phyloP scores from a whole-genome alignment of 2,329 filamentous ascomycete species.

The Cladosporium halotolerans region DNA sequence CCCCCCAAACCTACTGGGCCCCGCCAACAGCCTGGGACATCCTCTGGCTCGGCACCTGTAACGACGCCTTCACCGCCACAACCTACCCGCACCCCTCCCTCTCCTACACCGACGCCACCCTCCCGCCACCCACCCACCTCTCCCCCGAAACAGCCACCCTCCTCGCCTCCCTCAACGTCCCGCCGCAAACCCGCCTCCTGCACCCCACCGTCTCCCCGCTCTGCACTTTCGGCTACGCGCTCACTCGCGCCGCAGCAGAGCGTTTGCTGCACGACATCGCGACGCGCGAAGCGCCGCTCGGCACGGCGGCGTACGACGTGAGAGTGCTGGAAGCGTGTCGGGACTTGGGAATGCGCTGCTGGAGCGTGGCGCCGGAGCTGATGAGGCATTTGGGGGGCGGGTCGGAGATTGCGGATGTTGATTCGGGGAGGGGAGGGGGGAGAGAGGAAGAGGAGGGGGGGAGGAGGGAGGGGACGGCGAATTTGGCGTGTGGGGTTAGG shows the following conservation, averaged over 20 bases:
- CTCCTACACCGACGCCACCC: slow-evolving; percentile 29
- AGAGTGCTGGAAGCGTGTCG: slow-evolving; percentile 34
- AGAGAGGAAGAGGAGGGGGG: slow-evolving; percentile 3
- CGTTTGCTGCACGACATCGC: slow-evolving; percentile 34
- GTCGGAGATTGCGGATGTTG: slow-evolving; percentile 33
- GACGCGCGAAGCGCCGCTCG: slow-evolving; percentile 21
- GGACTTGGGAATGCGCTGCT: slow-evolving; percentile 31
- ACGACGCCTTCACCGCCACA: slow-evolving; percentile 32
- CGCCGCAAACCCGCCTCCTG: slow-evolving; percentile 32
- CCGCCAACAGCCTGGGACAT: slow-evolving; percentile 33
- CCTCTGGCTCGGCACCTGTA: slow-evolving; percentile 38
- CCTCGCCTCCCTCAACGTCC: slow-evolving; percentile 32
- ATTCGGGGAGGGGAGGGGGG: slow-evolving; percentile 10
- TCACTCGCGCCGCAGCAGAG: slow-evolving; percentile 33
- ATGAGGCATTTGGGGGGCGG: slow-evolving; percentile 34
- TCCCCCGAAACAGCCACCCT: slow-evolving; percentile 33
- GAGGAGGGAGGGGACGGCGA: slow-evolving; percentile 18
- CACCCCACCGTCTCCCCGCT: slow-evolving; percentile 39
- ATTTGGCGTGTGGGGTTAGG: slow-evolving; percentile 34
- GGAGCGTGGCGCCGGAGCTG: slow-evolving; percentile 33
- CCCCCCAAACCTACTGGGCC: slow-evolving; percentile 34
- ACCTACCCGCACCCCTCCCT: slow-evolving; percentile 30
- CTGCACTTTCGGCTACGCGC: slow-evolving; percentile 41
- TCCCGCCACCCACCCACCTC: slow-evolving; percentile 32
- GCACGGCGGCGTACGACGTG: slow-evolving; percentile 36